These are phyloP conservation scores for Escallonia rubra DNA, from an alignment of 129 eudicot genomes.

Conservation along the genomic window DNA sequence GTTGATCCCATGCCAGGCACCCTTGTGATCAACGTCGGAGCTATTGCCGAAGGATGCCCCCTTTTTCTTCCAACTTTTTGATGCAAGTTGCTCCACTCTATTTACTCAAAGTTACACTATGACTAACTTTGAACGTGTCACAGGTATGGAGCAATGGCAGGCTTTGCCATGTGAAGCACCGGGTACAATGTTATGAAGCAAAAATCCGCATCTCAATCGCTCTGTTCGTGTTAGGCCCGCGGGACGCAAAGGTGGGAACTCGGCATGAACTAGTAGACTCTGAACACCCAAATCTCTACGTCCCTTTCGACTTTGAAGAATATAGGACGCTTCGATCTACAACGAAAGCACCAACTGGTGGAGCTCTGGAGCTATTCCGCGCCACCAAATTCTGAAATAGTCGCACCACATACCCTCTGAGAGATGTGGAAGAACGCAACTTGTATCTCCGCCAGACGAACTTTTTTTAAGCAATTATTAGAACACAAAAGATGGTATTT, in stretches of 20 bases:
- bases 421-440: no score
- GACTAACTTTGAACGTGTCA: no score
- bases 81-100: no score
- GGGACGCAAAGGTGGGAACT: slow-evolving; percentile 6
- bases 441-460: no score
- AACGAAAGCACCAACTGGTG: slow-evolving; percentile 16
- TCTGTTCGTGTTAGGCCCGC: not conserved
- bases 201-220: not conserved
- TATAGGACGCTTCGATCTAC: slow-evolving; percentile 22
- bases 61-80: no score
- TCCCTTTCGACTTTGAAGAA: slow-evolving; percentile 21
- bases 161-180: slow-evolving; percentile 25
- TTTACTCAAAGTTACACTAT: no score
- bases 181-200: slow-evolving; percentile 26
- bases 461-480: no score
- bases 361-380: slow-evolving; percentile 11
- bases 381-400: not conserved
- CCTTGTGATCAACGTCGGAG: slow-evolving; percentile 41
- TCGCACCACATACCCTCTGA: no score
- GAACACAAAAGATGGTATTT: no score
- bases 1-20: slow-evolving; percentile 40
- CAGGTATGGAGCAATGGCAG: slow-evolving; percentile 42
- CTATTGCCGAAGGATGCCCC: slow-evolving; percentile 26
- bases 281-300: not conserved
- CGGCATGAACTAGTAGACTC: slow-evolving; percentile 17